These are phyloP conservation scores for Sonneratia alba DNA, from an alignment of 345 rosid species.

Conservation along the genomic window DNA sequence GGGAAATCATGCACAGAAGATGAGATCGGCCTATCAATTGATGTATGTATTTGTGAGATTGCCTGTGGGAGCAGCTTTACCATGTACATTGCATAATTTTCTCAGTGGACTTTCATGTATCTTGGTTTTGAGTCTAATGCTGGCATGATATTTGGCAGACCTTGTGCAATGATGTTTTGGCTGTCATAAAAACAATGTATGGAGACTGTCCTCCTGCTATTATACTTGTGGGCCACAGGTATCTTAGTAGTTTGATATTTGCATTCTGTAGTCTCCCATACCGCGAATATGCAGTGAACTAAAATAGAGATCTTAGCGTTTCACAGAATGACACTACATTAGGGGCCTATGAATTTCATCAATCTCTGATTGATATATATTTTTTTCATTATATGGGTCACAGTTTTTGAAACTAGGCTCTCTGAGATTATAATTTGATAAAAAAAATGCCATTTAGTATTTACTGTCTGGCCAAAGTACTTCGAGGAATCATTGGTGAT, in stretches of 20 bases:
- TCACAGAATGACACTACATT: not conserved
- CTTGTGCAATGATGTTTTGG: slow-evolving; percentile 77
- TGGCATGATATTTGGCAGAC: slow-evolving; percentile 49
- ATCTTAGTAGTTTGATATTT: slow-evolving; percentile 1
- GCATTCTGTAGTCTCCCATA: not conserved
- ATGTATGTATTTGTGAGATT: slow-evolving; percentile 30
- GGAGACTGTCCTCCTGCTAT: slow-evolving; percentile 89
- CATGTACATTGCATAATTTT: not conserved
- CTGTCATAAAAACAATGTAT: slow-evolving; percentile 69
- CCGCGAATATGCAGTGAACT: not conserved
- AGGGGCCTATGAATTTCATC: not conserved
- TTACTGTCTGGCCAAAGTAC: not conserved
- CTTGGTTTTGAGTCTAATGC: not conserved
- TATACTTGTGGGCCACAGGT: slow-evolving; percentile 97
- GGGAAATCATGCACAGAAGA: slow-evolving; percentile 73
- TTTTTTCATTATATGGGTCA: not conserved
- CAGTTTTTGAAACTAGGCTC: not conserved
- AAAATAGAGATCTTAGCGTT: not conserved
- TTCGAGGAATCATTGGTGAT: not conserved
- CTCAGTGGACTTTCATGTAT: not conserved
- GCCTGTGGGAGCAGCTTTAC: not conserved
- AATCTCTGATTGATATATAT: not conserved
- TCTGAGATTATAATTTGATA: not conserved
- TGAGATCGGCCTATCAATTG: slow-evolving; percentile 79
- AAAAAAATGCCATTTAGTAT: not conserved